Evolutionary conservation across 768 basidiomycete genomes (phyloP), one percentile per base, ranked within the genome.

Genomic region (Amanita pallidorosea): DNA sequence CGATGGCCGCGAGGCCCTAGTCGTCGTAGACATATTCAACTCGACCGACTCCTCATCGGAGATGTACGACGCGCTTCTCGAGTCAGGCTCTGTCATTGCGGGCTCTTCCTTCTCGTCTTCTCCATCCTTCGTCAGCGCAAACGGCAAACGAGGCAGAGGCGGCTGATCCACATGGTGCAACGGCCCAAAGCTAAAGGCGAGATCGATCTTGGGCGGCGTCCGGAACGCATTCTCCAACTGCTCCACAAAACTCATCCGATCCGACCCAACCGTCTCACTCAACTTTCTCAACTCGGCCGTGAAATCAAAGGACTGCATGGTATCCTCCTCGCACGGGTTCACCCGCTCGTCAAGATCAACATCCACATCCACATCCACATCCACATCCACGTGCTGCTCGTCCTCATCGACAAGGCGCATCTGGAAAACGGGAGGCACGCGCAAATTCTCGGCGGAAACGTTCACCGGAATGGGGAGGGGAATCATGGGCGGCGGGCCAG

Each of bases 271-370:
- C 5, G 79, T 81, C 56, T 85, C 81, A 48, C 83, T 81, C 45
- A 90, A 70, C 57, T 69, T 80, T 63, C 74, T 67, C 47, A 90
- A 64, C 62, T 89, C 88, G 35, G 82, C 85, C 0, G 88, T 91
- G 59, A 90, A 91, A 58, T 91, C 88, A 54, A 90, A 91, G 1
- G 81, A 85, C 57, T 76, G 83, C 67, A 82, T 87, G 0, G 87
- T 89, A 55, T 83, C 78, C 49, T 81, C 80, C 12, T 78, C n/a
- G n/a, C n/a, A n/a, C n/a, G n/a, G n/a, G n/a, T n/a, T n/a, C n/a
- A n/a, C n/a, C n/a, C n/a, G n/a, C n/a, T n/a, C n/a, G n/a, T n/a
- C n/a, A n/a, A n/a, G n/a, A n/a, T n/a, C n/a, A n/a, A n/a, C n/a
- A n/a, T n/a, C n/a, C n/a, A n/a, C n/a, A n/a, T n/a, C n/a, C n/a